Percentiles rank a stretch among this genome's conserved stretches.
Evolutionary conservation across 2,329 filamentous ascomycete genomes (phyloP).

Genomic region (Phaeosphaeriaceae sp.): DNA sequence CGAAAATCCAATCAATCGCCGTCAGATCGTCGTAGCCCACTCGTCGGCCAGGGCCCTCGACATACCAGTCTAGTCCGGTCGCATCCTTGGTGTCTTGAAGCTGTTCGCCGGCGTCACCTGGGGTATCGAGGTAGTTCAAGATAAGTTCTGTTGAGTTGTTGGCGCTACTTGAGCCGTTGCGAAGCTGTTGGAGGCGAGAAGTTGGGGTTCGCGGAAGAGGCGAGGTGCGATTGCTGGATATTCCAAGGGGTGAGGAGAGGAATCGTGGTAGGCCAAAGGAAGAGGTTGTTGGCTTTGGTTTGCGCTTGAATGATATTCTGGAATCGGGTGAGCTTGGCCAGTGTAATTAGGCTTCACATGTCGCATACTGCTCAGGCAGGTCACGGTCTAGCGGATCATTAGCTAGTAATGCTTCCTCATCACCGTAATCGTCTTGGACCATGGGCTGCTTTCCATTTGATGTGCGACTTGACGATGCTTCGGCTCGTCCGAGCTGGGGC

Average conservation of each 20-base stretch:
- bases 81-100: slow-evolving; percentile 54
- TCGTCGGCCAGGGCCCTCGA: slow-evolving; percentile 84
- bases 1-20: slow-evolving; percentile 99
- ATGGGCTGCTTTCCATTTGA: slow-evolving; percentile 42
- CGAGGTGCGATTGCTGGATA: slow-evolving; percentile 35
- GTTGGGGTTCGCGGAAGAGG: slow-evolving; percentile 36
- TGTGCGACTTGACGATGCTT: slow-evolving; percentile 55
- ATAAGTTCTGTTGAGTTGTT: slow-evolving; percentile 48
- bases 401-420: slow-evolving; percentile 58
- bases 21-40: slow-evolving; percentile 96
- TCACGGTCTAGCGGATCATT: slow-evolving; percentile 64
- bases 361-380: slow-evolving; percentile 52
- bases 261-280: slow-evolving; percentile 54
- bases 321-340: not conserved
- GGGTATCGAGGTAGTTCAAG: slow-evolving; percentile 51
- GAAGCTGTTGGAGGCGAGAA: slow-evolving; percentile 30
- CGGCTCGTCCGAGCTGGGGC: slow-evolving; percentile 45
- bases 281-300: slow-evolving; percentile 57
- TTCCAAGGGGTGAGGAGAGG: slow-evolving; percentile 49
- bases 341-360: not conserved
- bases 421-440: slow-evolving; percentile 51
- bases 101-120: slow-evolving; percentile 46
- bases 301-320: slow-evolving; percentile 74
- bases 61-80: slow-evolving; percentile 75
- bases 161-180: slow-evolving; percentile 18